Conservation (phyloP, 192 early-diverging fungal species). For the Coemansia guatemalensis region DNA sequence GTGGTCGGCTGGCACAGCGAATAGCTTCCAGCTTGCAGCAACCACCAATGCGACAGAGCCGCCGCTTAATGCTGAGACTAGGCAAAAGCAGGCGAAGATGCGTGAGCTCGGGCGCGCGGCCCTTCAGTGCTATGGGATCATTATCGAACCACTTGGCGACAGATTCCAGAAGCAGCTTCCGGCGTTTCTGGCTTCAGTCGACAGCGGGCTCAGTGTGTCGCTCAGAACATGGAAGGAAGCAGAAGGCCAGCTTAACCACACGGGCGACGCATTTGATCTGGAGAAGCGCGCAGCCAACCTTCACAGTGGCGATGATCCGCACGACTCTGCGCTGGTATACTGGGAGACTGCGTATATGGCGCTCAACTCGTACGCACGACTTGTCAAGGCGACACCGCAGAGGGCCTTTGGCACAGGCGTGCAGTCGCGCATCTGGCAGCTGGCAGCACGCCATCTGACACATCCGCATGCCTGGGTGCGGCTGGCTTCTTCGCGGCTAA, state of each 20-base stretch:
- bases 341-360: conserved; percentile 91
- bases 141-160: conserved; percentile 75
- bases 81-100: conserved; percentile 29
- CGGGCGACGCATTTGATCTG: conserved; percentile 29
- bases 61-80: conserved; percentile 5
- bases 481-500: conserved; percentile 62
- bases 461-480: conserved; percentile 95
- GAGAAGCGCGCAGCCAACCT: conserved; percentile 56
- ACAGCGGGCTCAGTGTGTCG: conserved; percentile 54
- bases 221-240: conserved; percentile 49
- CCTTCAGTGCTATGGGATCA: conserved; percentile 81
- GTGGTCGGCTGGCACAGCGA: conserved; percentile 63
- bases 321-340: conserved; percentile 56
- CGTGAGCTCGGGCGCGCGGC: conserved; percentile 74
- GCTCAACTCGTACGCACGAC: conserved; percentile 71
- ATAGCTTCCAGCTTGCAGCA: conserved; percentile 1
- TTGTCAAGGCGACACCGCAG: conserved; percentile 60
- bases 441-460: conserved; percentile 63
- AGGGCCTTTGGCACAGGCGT: conserved; percentile 52
- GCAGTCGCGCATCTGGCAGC: conserved; percentile 64
- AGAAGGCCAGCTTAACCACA: conserved; percentile 34
- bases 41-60: not conserved
- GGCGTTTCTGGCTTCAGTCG: conserved; percentile 54
- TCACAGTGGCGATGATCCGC: conserved; percentile 30
- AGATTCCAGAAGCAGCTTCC: conserved; percentile 57